Conservation (phyloP, 345 rosid species). For the Conringia planisiliqua region DNA sequence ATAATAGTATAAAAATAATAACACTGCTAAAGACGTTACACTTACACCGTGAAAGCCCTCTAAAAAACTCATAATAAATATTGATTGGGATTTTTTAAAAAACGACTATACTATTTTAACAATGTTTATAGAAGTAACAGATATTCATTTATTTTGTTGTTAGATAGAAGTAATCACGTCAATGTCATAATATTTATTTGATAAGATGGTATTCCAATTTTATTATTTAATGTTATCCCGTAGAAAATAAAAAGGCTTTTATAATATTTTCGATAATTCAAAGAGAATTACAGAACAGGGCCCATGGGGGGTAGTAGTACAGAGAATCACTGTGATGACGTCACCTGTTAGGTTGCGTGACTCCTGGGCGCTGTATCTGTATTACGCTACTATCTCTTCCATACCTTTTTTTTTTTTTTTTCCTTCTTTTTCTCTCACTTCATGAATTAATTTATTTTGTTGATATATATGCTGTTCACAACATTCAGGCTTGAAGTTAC, state of each 20-base stretch:
- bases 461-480: background rate
- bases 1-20: background rate
- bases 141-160: background rate
- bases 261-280: background rate
- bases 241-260: background rate
- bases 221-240: background rate
- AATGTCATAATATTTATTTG: background rate
- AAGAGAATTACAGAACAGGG: background rate
- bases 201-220: background rate
- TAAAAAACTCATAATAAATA: background rate
- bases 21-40: background rate
- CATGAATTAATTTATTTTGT: background rate
- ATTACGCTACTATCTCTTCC: slow-evolving; percentile 26
- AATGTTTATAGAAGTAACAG: background rate
- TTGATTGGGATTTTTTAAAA: no score
- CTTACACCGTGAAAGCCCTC: background rate
- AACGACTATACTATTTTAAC: no score
- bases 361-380: slow-evolving; percentile 38
- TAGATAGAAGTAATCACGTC: background rate
- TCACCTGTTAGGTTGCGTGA: slow-evolving; percentile 39
- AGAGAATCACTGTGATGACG: slow-evolving; percentile 33
- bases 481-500: background rate
- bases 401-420: background rate
- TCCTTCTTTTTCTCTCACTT: background rate
- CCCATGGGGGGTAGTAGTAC: slow-evolving; percentile 16